Percentiles rank a stretch among this genome's conserved stretches.
Evolutionary conservation across 2,329 filamentous ascomycete species (phyloP).

Genomic region (Alternaria rosae): DNA sequence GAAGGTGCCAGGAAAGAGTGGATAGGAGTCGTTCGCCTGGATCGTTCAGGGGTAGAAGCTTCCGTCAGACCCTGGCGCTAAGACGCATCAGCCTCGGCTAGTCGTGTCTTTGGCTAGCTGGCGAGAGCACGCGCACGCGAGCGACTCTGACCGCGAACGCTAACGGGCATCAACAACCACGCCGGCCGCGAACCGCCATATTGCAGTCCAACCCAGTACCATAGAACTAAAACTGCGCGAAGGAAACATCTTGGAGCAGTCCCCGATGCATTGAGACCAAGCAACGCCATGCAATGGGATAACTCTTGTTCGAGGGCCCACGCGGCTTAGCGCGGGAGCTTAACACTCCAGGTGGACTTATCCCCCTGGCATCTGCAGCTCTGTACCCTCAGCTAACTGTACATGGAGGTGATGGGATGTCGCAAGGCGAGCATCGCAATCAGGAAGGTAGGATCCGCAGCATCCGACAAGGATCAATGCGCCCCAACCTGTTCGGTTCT

Average conservation of each 20-base stretch:
- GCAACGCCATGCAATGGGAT: slow-evolving; percentile 35
- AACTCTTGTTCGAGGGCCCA: slow-evolving; percentile 16
- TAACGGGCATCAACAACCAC: neutral
- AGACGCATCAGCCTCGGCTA: slow-evolving; percentile 17
- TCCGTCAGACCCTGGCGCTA: slow-evolving; percentile 19
- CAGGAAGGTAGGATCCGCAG: slow-evolving; percentile 4
- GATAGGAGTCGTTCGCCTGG: slow-evolving; percentile 26
- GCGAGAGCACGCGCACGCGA: slow-evolving; percentile 9
- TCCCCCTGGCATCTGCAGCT: slow-evolving; percentile 23
- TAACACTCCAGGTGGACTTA: slow-evolving; percentile 18
- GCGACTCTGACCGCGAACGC: slow-evolving; percentile 16
- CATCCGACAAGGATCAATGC: slow-evolving; percentile 3
- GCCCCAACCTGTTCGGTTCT: neutral
- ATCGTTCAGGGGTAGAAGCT: slow-evolving; percentile 16
- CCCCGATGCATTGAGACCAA: slow-evolving; percentile 14
- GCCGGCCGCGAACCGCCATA: neutral
- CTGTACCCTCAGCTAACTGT: slow-evolving; percentile 9
- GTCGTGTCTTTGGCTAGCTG: slow-evolving; percentile 8
- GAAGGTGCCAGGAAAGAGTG: slow-evolving; percentile 16
- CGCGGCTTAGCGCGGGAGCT: slow-evolving; percentile 31
- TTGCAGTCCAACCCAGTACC: neutral
- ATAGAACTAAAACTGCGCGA: neutral
- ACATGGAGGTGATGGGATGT: neutral
- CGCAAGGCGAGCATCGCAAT: neutral
- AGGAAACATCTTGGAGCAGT: neutral